phyloP scores from a whole-genome alignment of 371 early-diverging fungal genomes.

The Apophysomyces elegans region DNA sequence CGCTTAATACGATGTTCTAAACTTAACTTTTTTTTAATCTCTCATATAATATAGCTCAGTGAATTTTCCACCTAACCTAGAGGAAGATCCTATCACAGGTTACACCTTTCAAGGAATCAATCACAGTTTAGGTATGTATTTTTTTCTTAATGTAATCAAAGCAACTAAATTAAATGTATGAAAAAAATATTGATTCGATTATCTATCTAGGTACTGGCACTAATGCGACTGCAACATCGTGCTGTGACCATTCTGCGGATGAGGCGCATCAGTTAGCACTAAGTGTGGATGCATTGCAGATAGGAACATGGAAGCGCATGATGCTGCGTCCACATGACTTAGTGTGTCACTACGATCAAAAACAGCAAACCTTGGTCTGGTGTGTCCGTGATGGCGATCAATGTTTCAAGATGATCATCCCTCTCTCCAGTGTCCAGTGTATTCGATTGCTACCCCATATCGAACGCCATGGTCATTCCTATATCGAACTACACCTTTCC shows the following conservation, averaged over 20 bases:
- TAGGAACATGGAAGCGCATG: constrained; percentile 78
- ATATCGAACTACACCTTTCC: constrained; percentile 22
- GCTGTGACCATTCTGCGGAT: not conserved
- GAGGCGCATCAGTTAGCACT: constrained; percentile 1
- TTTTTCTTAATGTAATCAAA: no score
- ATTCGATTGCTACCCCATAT: constrained; percentile 42
- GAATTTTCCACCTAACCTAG: not conserved
- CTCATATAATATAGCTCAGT: not conserved
- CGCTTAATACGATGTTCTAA: not conserved
- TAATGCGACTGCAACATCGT: not conserved
- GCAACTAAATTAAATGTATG: no score
- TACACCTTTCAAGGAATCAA: not conserved
- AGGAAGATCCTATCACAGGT: not conserved
- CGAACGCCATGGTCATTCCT: constrained; percentile 6
- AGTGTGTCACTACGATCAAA: constrained; percentile 56
- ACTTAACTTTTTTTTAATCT: not conserved
- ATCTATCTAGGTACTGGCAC: no score
- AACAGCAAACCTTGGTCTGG: constrained; percentile 59
- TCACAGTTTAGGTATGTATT: not conserved
- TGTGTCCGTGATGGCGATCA: constrained; percentile 59
- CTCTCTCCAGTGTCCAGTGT: constrained; percentile 52
- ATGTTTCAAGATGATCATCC: constrained; percentile 71
- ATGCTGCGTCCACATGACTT: constrained; percentile 50
- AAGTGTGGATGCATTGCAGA: constrained; percentile 59
- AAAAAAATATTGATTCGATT: no score